These are phyloP conservation scores for Hypoxylon lenormandii DNA, from an alignment of 495 filamentous ascomycete species.

Conservation along the genomic window DNA sequence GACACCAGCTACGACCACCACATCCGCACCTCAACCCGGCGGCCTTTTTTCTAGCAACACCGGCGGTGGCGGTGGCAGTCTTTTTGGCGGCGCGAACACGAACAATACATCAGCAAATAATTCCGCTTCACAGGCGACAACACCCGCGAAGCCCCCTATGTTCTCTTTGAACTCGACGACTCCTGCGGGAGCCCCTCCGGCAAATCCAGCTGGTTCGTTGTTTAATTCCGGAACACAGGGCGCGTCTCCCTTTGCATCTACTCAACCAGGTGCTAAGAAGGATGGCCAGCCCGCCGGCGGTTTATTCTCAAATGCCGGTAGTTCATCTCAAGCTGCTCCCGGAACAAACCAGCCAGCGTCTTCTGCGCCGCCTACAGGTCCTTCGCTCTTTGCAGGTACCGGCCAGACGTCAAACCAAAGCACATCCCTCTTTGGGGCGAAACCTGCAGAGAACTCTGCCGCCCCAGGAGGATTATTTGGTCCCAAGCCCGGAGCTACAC, in stretches of 20 bases:
- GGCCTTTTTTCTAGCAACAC: slow-evolving; percentile 57
- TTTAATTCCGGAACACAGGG: slow-evolving; percentile 40
- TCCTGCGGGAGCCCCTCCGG: slow-evolving; percentile 72
- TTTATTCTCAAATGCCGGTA: slow-evolving; percentile 28
- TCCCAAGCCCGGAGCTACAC: slow-evolving; percentile 37
- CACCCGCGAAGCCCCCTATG: slow-evolving; percentile 54
- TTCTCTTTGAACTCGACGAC: slow-evolving; percentile 70
- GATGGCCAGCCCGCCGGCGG: slow-evolving; percentile 21
- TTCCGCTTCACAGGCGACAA: slow-evolving; percentile 41
- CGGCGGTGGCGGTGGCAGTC: slow-evolving; percentile 24
- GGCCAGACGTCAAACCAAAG: slow-evolving; percentile 27
- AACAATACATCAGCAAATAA: slow-evolving; percentile 57
- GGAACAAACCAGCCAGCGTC: slow-evolving; percentile 34
- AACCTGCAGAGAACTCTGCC: slow-evolving; percentile 41
- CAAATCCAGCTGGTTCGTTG: slow-evolving; percentile 39
- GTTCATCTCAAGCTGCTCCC: slow-evolving; percentile 27
- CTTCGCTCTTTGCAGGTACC: slow-evolving; percentile 33
- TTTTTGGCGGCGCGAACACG: slow-evolving; percentile 58
- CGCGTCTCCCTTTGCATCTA: slow-evolving; percentile 30
- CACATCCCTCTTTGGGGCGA: slow-evolving; percentile 37
- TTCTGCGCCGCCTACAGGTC: slow-evolving; percentile 9
- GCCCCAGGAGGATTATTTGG: slow-evolving; percentile 29
- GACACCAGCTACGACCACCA: slow-evolving; percentile 19
- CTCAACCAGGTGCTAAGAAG: slow-evolving; percentile 38
- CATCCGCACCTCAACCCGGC: slow-evolving; percentile 52